phyloP scores from a whole-genome alignment of 331 rosid genomes.

The Malus hybrid region DNA sequence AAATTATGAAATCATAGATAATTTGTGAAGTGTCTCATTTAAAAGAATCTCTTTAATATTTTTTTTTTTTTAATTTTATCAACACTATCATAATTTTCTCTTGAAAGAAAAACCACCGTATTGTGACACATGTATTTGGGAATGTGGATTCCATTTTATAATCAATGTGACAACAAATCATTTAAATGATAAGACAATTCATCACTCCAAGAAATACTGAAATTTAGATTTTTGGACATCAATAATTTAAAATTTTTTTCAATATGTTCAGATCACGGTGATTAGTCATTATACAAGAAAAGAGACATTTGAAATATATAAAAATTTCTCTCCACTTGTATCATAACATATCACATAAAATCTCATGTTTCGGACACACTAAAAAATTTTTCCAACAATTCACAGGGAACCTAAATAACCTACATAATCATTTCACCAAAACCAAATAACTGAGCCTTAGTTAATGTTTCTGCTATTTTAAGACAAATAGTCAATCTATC shows the following conservation, averaged over 20 bases:
- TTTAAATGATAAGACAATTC: slow-evolving; percentile 48
- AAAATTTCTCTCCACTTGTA: too few species aligned
- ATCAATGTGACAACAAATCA: slow-evolving; percentile 29
- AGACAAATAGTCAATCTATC: slow-evolving; percentile 43
- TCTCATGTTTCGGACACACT: too few species aligned
- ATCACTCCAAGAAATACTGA: slow-evolving; percentile 75
- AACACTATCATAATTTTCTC: too few species aligned
- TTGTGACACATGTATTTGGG: slow-evolving; percentile 17
- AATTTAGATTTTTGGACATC: slow-evolving; percentile 46
- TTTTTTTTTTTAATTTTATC: too few species aligned
- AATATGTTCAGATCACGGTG: accelerated
- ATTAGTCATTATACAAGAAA: too few species aligned
- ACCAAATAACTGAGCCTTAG: slow-evolving; percentile 16
- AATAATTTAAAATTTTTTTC: not conserved
- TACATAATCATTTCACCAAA: slow-evolving; percentile 16
- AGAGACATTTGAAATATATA: too few species aligned
- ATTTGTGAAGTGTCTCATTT: too few species aligned
- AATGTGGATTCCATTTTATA: slow-evolving; percentile 27
- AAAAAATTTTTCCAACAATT: not conserved
- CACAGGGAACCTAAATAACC: slow-evolving; percentile 38
- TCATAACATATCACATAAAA: too few species aligned
- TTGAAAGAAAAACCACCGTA: not conserved
- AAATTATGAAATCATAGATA: too few species aligned
- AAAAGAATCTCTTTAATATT: too few species aligned
- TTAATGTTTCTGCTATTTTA: slow-evolving; percentile 23